Base-by-base conservation (phyloP, 2,329 filamentous ascomycete genomes). In the Verticillium klebahnii region DNA sequence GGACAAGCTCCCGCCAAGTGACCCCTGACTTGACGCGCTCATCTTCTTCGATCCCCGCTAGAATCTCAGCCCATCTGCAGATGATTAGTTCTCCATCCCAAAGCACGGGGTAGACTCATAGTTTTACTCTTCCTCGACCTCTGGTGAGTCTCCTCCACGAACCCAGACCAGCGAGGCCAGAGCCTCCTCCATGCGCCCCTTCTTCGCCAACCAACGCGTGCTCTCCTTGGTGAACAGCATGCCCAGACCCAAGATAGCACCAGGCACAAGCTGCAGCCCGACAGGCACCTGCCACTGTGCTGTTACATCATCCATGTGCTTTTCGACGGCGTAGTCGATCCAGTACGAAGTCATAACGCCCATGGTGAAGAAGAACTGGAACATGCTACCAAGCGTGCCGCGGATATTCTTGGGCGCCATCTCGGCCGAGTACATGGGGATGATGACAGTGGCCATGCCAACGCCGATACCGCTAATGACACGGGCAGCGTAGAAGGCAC, bases 231-330 rank as follows among this genome's bases (percentile, higher is more conserved):
- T 77, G 2, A 81, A 72, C 5, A 81, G 69, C 79, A 82, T 82
- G 0, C 80, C 80, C 19, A 81, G 62, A 0, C 79, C 77, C 8
- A 83, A 68, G 5, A 83, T 68, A 2, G 72, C 79, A 2, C 78
- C 80, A 0, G 79, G 78, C 1, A 83, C 72, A 6, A 84, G 73
- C 66, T 83, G 78, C 17, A 82, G 69, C 1, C 74, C 75, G 3
- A 80, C 74, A 7, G 82, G 78, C 17, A 83, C 76, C 63, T 81
- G 80, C 81, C 81, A 84, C 67, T 84, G 81, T 9, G 67, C 69
- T 0, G 78, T 78, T 0, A 70, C 72, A 1, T 69, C 54, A 0
- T 69, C 62, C 29, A 82, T 69, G 57, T 79, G 73, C 45, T 73
- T 71, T 2, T 69, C 66, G 5, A 81, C 80, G 5, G 73, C 81